Evolutionary conservation across 495 filamentous ascomycete species (phyloP).

Genomic region (Penicillium paxilli): DNA sequence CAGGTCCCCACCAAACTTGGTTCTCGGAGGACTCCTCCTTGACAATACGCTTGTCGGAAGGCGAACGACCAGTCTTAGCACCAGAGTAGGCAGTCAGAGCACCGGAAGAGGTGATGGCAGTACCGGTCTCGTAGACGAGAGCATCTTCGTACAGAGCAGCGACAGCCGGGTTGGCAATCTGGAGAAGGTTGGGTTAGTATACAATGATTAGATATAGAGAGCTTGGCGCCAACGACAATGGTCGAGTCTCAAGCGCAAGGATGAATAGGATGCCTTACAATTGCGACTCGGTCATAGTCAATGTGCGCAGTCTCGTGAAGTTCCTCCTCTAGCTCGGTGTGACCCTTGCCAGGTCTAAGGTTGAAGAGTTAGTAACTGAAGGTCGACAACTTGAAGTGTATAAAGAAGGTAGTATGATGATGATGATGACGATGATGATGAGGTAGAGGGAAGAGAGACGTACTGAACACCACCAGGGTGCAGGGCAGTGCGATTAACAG

Average conservation of each 20-base stretch:
- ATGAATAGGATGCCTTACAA: conserved; percentile 57
- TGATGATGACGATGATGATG: conserved; percentile 11
- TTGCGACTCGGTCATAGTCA: conserved; percentile 97
- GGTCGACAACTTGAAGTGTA: too few species aligned
- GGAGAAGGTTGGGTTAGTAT: conserved; percentile 9
- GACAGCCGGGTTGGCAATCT: conserved; percentile 90
- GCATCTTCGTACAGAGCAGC: conserved; percentile 98
- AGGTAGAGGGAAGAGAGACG: conserved; percentile 35
- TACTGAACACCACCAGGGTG: conserved; percentile 92
- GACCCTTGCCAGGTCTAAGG: conserved; percentile 72
- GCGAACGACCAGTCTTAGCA: conserved; percentile 95
- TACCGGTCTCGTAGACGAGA: conserved; percentile 95
- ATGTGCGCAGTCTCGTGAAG: conserved; percentile 98
- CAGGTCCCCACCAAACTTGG: conserved; percentile 95
- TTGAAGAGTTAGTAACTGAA: conserved; percentile 35
- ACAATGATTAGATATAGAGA: conserved; percentile 8
- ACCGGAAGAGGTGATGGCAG: conserved; percentile 92
- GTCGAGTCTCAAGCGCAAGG: conserved; percentile 6
- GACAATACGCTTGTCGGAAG: conserved; percentile 95
- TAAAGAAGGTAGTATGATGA: conserved; percentile 11
- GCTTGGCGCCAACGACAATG: conserved; percentile 7
- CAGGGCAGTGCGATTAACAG: conserved; percentile 85
- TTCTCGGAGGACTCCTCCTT: conserved; percentile 86
- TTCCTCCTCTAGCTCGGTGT: conserved; percentile 96
- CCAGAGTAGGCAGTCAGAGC: conserved; percentile 97